phyloP scores from a whole-genome alignment of 176 grass and related monocot species.

The Bromus sterilis region DNA sequence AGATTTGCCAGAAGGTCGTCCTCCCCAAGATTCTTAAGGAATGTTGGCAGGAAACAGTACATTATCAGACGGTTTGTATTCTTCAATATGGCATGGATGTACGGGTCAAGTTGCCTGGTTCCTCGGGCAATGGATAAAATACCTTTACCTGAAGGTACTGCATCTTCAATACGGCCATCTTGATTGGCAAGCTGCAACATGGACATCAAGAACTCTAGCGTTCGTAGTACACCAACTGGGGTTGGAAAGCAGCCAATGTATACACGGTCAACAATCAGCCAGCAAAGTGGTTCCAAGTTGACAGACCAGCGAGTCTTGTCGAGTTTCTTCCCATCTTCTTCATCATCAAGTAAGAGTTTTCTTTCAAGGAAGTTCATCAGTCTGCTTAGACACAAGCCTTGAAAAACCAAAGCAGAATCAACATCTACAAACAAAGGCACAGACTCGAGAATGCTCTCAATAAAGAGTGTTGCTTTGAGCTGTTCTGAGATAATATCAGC shows the following conservation, averaged over 20 bases:
- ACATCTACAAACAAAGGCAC: constrained; percentile 88
- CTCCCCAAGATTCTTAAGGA: constrained; percentile 82
- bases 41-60: constrained; percentile 95
- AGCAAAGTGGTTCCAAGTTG: constrained; percentile 95
- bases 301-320: constrained; percentile 89
- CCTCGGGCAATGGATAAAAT: constrained; percentile 94
- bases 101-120: constrained; percentile 78
- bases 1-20: constrained; percentile 75
- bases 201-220: constrained; percentile 86
- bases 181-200: constrained; percentile 98
- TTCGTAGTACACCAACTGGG: constrained; percentile 78
- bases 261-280: constrained; percentile 89
- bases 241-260: constrained; percentile 95
- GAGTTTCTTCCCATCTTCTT: constrained; percentile 88
- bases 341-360: constrained; percentile 85
- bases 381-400: constrained; percentile 96
- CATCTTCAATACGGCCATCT: constrained; percentile 93
- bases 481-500: constrained; percentile 90
- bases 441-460: constrained; percentile 81
- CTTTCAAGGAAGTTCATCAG: constrained; percentile 99
- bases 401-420: constrained; percentile 83
- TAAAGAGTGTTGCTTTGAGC: constrained; percentile 73
- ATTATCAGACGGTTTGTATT: constrained; percentile 98
- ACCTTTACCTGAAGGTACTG: constrained; percentile 78
- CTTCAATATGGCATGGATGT: constrained; percentile 94